Conservation (phyloP, 1,284 basidiomycete genomes). For the Rhizoctonia solani region DNA sequence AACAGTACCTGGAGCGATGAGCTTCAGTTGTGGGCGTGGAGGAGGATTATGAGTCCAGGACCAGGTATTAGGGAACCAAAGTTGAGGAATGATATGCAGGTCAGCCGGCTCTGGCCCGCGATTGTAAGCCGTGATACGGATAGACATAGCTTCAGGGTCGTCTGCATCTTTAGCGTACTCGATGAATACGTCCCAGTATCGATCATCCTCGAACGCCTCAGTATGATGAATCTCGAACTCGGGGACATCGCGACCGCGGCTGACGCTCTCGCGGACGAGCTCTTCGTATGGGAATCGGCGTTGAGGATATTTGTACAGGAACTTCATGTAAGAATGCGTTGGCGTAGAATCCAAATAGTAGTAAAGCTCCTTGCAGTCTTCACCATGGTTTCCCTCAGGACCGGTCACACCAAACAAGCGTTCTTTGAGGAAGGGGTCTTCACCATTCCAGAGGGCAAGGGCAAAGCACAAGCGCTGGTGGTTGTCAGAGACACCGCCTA, state of each 20-base stretch:
- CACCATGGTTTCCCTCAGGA: slow-evolving; percentile 97
- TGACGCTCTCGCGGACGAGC: slow-evolving; percentile 82
- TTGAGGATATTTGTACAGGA: slow-evolving; percentile 97
- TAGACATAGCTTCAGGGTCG: slow-evolving; percentile 82
- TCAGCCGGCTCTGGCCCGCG: slow-evolving; percentile 95
- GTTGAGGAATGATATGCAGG: slow-evolving; percentile 90
- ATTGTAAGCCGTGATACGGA: slow-evolving; percentile 96
- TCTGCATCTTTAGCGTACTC: slow-evolving; percentile 99
- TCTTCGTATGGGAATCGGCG: slow-evolving; percentile 90
- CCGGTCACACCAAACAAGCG: slow-evolving; percentile 93
- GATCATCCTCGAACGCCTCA: slow-evolving; percentile 87
- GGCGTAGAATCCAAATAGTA: slow-evolving; percentile 98
- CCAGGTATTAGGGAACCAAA: slow-evolving; percentile 99
- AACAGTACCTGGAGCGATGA: slow-evolving; percentile 61
- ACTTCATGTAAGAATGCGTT: slow-evolving; percentile 99
- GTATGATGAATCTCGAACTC: slow-evolving; percentile 96
- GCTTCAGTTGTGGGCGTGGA: slow-evolving; percentile 71
- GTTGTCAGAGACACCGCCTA: slow-evolving; percentile 96
- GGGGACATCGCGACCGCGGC: slow-evolving; percentile 80
- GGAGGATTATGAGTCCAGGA: slow-evolving; percentile 89
- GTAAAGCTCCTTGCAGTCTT: slow-evolving; percentile 98
- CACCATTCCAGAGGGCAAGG: slow-evolving; percentile 92
- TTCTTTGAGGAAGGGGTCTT: slow-evolving; percentile 95
- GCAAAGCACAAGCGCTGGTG: slow-evolving; percentile 91
- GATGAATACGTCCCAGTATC: slow-evolving; percentile 97